phyloP scores from a whole-genome alignment of 2,329 filamentous ascomycete species.

The Colletotrichum chlorophyti region DNA sequence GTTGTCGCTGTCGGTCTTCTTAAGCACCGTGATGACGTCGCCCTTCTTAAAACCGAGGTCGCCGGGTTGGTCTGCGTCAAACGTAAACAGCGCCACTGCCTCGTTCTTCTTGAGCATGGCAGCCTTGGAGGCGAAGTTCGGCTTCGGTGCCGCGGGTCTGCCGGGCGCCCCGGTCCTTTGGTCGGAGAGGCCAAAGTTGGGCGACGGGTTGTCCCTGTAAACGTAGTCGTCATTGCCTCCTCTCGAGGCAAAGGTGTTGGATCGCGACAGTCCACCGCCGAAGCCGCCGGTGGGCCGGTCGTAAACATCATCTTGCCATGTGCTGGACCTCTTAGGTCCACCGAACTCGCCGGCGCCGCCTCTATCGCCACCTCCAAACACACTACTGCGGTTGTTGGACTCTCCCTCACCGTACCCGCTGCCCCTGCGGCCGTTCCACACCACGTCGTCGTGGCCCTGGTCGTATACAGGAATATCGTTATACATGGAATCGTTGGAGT shows the following conservation, averaged over 20 bases:
- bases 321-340: slow-evolving; percentile 67
- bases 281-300: slow-evolving; percentile 58
- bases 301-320: slow-evolving; percentile 80
- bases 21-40: slow-evolving; percentile 91
- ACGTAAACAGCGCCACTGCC: slow-evolving; percentile 89
- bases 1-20: slow-evolving; percentile 91
- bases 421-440: slow-evolving; percentile 81
- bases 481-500: slow-evolving; percentile 75
- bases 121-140: slow-evolving; percentile 73
- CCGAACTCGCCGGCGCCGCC: slow-evolving; percentile 55
- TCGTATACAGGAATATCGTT: slow-evolving; percentile 94
- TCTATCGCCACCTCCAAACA: slow-evolving; percentile 41
- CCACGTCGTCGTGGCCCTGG: slow-evolving; percentile 79
- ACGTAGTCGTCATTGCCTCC: slow-evolving; percentile 58
- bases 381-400: slow-evolving; percentile 39
- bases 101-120: slow-evolving; percentile 72
- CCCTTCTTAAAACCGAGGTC: slow-evolving; percentile 91
- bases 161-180: slow-evolving; percentile 65
- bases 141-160: slow-evolving; percentile 87
- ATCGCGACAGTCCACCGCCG: slow-evolving; percentile 48
- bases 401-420: slow-evolving; percentile 73
- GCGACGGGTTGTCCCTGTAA: slow-evolving; percentile 53
- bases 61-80: slow-evolving; percentile 91
- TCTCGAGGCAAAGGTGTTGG: slow-evolving; percentile 57
- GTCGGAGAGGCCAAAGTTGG: slow-evolving; percentile 35